Evolutionary conservation across 139 green algal species (phyloP).

Genomic region (Asterochloris sp.): DNA sequence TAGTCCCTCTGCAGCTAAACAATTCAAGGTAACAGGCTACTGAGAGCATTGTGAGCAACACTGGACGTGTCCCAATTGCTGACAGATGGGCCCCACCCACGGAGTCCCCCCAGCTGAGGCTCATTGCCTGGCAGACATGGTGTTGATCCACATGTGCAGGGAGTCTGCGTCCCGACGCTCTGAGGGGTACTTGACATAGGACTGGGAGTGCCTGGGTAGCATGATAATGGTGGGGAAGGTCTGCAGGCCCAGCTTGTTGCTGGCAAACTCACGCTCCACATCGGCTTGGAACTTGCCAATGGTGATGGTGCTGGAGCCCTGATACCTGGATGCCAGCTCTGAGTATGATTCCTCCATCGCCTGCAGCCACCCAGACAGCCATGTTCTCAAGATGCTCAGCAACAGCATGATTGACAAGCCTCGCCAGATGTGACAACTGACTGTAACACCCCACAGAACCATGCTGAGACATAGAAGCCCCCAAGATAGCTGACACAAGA

Average conservation of each 20-base stretch:
- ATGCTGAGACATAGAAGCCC: no score
- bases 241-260: conserved; percentile 68
- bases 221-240: conserved; percentile 92
- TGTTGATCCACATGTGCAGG: conserved; percentile 80
- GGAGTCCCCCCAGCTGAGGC: no score
- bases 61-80: no score
- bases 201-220: conserved; percentile 54
- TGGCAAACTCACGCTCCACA: conserved; percentile 74
- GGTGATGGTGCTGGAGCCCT: conserved; percentile 40
- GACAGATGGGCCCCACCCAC: no score
- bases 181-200: conserved; percentile 74
- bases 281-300: conserved; percentile 86
- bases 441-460: no score
- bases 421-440: no score
- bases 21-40: no score
- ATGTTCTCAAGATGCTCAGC: no score
- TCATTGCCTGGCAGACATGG: conserved; percentile 43
- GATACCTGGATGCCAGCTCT: conserved; percentile 60
- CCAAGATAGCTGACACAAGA: no score
- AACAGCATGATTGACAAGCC: no score
- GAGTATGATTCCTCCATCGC: conserved; percentile 72
- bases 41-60: no score
- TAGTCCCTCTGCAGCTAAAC: no score
- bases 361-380: conserved; percentile 29
- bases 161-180: conserved; percentile 81